These are phyloP conservation scores for Warburgia ugandensis DNA, from an alignment of 164 flowering plant species.

Conservation along the genomic window DNA sequence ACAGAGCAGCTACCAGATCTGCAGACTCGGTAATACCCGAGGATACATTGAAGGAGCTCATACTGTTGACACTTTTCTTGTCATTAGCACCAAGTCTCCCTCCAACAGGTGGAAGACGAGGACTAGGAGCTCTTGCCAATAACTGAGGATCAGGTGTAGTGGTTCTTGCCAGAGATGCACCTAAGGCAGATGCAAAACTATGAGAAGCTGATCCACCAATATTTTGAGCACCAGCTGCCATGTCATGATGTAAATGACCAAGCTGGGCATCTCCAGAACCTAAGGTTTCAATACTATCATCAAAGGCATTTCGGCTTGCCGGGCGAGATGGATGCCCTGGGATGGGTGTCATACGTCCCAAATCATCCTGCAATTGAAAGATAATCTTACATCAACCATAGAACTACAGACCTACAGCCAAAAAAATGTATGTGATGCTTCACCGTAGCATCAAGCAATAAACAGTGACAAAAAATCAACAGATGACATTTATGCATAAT, in stretches of 20 bases:
- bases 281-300: conserved; percentile 31
- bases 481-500: too few species aligned
- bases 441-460: too few species aligned
- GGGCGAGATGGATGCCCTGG: conserved; percentile 69
- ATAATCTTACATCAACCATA: too few species aligned
- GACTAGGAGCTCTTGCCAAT: conserved; percentile 63
- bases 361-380: conserved; percentile 59
- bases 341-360: conserved; percentile 30
- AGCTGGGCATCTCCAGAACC: conserved; percentile 44
- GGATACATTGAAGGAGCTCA: conserved; percentile 35
- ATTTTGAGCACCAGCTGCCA: conserved; percentile 23
- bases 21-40: conserved; percentile 35
- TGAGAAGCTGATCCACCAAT: conserved; percentile 39
- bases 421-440: too few species aligned
- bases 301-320: conserved; percentile 64
- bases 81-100: conserved; percentile 59
- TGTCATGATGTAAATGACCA: conserved; percentile 46
- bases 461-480: too few species aligned
- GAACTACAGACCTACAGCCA: too few species aligned
- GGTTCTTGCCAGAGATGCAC: conserved; percentile 70
- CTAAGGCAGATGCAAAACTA: conserved; percentile 63
- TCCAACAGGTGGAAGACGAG: conserved; percentile 67
- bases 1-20: conserved; percentile 55
- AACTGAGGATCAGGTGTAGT: conserved; percentile 72
- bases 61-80: conserved; percentile 34